phyloP scores from a whole-genome alignment of 257 asterid species.

The Fraxinus cuspidata region DNA sequence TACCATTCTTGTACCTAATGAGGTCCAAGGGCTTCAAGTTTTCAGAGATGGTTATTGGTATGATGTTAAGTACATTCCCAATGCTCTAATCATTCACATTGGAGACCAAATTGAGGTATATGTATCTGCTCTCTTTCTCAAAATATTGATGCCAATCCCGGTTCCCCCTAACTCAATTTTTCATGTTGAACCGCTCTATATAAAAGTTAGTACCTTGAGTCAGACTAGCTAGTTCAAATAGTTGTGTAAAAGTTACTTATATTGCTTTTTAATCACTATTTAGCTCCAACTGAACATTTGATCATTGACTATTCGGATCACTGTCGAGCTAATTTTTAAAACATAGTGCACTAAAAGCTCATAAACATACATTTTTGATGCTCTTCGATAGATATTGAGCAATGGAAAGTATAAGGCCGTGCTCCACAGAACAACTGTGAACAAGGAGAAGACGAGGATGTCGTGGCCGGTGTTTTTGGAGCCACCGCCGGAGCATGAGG shows the following conservation, averaged over 20 bases:
- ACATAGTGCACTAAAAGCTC: neutral
- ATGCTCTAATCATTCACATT: constrained; percentile 77
- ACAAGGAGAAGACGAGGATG: constrained; percentile 69
- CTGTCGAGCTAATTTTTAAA: no score
- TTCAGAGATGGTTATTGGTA: constrained; percentile 67
- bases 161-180: no score
- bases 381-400: constrained; percentile 55
- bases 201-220: no score
- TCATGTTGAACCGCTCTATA: no score
- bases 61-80: constrained; percentile 75
- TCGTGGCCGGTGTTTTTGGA: constrained; percentile 85
- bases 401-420: constrained; percentile 73
- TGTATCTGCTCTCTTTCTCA: neutral
- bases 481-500: constrained; percentile 61
- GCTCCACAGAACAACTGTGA: constrained; percentile 58
- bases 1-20: constrained; percentile 79
- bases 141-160: no score
- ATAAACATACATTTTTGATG: neutral
- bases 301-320: neutral
- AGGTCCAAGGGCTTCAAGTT: constrained; percentile 88
- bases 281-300: neutral
- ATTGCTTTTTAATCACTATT: neutral
- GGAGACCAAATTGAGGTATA: constrained; percentile 90
- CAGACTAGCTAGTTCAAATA: no score
- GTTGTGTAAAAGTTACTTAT: neutral